Percentiles rank a stretch among this genome's conserved stretches.
Conservation (phyloP, 805 yeast genomes). For the Teunomyces tritomae region DNA sequence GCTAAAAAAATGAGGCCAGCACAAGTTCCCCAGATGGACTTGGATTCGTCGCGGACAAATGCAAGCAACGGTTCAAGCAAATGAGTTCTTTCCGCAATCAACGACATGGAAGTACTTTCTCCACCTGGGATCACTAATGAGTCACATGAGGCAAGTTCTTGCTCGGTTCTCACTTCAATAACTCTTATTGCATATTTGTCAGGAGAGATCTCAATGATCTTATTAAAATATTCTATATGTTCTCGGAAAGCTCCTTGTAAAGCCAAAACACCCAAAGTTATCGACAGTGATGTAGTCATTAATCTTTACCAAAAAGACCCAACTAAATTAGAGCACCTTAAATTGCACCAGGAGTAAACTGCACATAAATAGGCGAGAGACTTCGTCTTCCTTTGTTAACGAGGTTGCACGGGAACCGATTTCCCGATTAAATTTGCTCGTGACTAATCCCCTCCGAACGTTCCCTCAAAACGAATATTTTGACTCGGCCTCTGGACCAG, state of each 20-base stretch:
- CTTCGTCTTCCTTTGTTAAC: no score
- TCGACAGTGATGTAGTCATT: not conserved
- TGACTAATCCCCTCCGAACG: not conserved
- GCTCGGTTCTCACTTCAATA: conserved; percentile 50
- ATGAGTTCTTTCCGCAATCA: conserved; percentile 64
- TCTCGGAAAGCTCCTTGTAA: conserved; percentile 79
- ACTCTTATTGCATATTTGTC: conserved; percentile 30
- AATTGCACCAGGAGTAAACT: not conserved
- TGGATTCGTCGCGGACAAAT: conserved; percentile 45
- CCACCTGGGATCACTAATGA: conserved; percentile 74
- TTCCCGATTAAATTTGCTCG: not conserved
- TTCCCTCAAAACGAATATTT: not conserved
- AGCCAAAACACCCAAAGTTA: conserved; percentile 62
- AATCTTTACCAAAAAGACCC: conserved; percentile 7
- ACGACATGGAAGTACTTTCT: conserved; percentile 66
- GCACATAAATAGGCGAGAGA: not conserved
- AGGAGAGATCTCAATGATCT: conserved; percentile 19
- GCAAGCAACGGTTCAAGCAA: conserved; percentile 52
- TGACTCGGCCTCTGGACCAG: not conserved
- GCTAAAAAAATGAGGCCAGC: conserved; percentile 76
- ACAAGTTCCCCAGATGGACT: conserved; percentile 82
- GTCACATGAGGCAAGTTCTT: conserved; percentile 49
- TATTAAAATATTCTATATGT: conserved; percentile 52
- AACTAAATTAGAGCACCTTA: not conserved
- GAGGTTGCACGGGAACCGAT: not conserved